phyloP scores from a whole-genome alignment of 495 filamentous ascomycete species.

The Lophiotrema nucula region DNA sequence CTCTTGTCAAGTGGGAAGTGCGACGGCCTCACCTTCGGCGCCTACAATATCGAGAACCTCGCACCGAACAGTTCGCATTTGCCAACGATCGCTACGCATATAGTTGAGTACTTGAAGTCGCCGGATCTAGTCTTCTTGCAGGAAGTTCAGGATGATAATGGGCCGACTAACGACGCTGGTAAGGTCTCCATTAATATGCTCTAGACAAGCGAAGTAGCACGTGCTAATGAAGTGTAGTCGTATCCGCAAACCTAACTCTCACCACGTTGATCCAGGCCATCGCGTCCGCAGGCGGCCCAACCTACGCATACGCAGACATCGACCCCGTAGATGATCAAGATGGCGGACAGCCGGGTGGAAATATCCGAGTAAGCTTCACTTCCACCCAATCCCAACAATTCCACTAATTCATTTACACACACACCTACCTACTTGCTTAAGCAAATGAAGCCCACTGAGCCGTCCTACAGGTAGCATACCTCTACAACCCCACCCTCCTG shows the following conservation, averaged over 20 bases:
- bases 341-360: conserved; percentile 61
- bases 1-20: conserved; percentile 50
- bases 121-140: conserved; percentile 60
- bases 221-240: conserved; percentile 29
- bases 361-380: no score
- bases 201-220: neutral
- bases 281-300: conserved; percentile 37
- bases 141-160: conserved; percentile 61
- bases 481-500: conserved; percentile 55
- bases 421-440: no score
- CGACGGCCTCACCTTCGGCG: conserved; percentile 52
- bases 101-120: conserved; percentile 52
- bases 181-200: neutral
- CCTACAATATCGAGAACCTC: conserved; percentile 65
- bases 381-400: no score
- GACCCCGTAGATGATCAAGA: conserved; percentile 50
- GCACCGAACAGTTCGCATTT: conserved; percentile 48
- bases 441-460: no score
- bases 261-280: conserved; percentile 47
- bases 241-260: conserved; percentile 50
- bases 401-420: no score
- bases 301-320: conserved; percentile 52
- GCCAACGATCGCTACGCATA: conserved; percentile 51
- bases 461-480: no score
- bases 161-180: conserved; percentile 50